These are phyloP conservation scores for Henckelia pumila DNA, from an alignment of 257 asterid genomes.

Conservation along the genomic window DNA sequence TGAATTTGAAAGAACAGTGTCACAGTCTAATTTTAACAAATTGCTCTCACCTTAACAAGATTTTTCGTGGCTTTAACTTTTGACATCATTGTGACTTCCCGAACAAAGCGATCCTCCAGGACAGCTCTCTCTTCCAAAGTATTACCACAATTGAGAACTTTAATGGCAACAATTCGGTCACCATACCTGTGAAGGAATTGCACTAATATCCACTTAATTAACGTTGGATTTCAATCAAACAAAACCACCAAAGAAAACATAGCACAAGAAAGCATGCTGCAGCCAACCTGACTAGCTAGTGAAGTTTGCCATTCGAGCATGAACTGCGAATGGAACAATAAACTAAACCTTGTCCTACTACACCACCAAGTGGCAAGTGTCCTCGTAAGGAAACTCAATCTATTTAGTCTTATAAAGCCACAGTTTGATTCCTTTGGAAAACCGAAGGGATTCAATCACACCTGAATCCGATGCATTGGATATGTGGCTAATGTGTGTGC, in stretches of 20 bases:
- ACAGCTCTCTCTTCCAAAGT: constrained; percentile 68
- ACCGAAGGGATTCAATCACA: neutral
- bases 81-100: constrained; percentile 94
- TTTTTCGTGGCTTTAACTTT: constrained; percentile 89
- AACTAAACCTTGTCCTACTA: neutral
- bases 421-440: neutral
- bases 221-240: constrained; percentile 13
- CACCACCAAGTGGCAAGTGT: neutral
- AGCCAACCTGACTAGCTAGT: constrained; percentile 10
- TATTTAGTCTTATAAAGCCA: neutral
- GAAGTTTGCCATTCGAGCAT: constrained; percentile 1
- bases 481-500: neutral
- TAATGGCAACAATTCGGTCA: constrained; percentile 82
- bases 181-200: constrained; percentile 55
- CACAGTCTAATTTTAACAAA: neutral
- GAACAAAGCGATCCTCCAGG: constrained; percentile 77
- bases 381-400: neutral
- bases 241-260: constrained; percentile 17
- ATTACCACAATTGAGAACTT: constrained; percentile 74
- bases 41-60: constrained; percentile 73
- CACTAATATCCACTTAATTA: constrained; percentile 8
- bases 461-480: neutral
- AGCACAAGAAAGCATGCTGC: neutral
- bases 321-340: neutral
- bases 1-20: neutral